Evolutionary conservation across 257 asterid species (phyloP), one percentile per base, ranked within the genome.

Genomic region (Eucommia ulmoides): DNA sequence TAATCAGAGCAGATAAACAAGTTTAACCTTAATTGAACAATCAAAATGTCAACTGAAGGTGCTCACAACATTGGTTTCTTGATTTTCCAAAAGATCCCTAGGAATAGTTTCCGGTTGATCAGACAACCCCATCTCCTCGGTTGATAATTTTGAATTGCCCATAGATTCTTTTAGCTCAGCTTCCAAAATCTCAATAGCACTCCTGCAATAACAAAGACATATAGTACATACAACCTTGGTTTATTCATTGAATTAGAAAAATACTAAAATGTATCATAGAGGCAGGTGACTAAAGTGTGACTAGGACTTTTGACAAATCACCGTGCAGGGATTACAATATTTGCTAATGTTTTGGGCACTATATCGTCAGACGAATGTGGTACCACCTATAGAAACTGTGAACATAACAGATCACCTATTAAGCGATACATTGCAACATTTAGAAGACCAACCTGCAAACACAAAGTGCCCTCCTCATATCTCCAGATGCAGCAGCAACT

Each of bases 391-490:
- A n/a, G n/a, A n/a, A n/a, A n/a, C n/a, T n/a, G n/a, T n/a, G n/a
- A n/a, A n/a, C n/a, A n/a, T n/a, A n/a, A n/a, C n/a, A n/a, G n/a
- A n/a, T n/a, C n/a, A n/a, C n/a, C n/a, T n/a, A n/a, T n/a, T n/a
- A n/a, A n/a, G n/a, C n/a, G n/a, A n/a, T n/a, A n/a, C n/a, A n/a
- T n/a, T n/a, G n/a, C n/a, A n/a, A n/a, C n/a, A n/a, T n/a, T n/a
- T n/a, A n/a, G n/a, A n/a, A n/a, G n/a, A n/a, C n/a, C n/a, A n/a
- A 91, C 99, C 95, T 91, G 84, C 96, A 83, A 62, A 86, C 76
- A 29, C 93, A 81, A 46, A 91, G 86, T 61, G 96, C 99, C 73
- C 81, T 81, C 69, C 96, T 74, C 84, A 86, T 80, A 61, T 91
- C 99, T 62, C 98, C 96, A 33, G 99, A 91, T 54, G 91, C 95